Evolutionary conservation across 2,329 filamentous ascomycete species (phyloP), one percentile per base, ranked within the genome.

Genomic region (Blastomyces parvus): DNA sequence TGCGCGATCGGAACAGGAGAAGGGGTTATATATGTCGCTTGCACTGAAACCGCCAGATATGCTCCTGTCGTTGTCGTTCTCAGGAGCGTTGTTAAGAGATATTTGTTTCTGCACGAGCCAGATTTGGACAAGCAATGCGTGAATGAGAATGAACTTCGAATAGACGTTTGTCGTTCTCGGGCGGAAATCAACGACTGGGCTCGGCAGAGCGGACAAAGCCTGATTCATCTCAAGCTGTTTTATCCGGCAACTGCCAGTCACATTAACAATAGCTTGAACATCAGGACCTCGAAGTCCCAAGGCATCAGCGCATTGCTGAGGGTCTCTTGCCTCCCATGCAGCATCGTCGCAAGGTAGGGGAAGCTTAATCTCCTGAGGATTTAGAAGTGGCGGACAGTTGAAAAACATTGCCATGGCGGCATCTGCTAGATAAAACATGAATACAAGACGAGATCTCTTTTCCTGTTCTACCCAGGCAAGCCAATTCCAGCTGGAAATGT

Each of bases 331-430:
- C 68, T 90, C 88, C 88, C 88, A 91, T 2, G 86, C 84, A 19
- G 86, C 86, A 73, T 91, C 88, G 68, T 91, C 88, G 17, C 84
- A 82, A 9, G 88, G 88, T 6, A 91, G 76, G n/a, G 87, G 86
- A 46, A 90, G 73, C 38, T 81, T 79, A 60, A 90, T 80, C 67
- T 90, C 87, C 42, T 85, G 79, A 9, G 81, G 76, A 64, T 89
- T 84, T 52, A 90, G 84, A 55, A 84, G 79, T 17, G 87, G 82
- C 11, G 80, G 74, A n/a, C 77, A 76, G 72, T 91, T 90, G 80
- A 90, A 91, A 71, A 86, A 91, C 25, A 91, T 82, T 22, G 84
- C 84, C 71, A 87, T 82, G 13, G 86, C 84, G 19, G 82, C 80
- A 69, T 90, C 88, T 42, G 83, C 78, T 22, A 89, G 75, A 70